Evolutionary conservation across 2,329 filamentous ascomycete species (phyloP).

Genomic region (Penicillium sp.): DNA sequence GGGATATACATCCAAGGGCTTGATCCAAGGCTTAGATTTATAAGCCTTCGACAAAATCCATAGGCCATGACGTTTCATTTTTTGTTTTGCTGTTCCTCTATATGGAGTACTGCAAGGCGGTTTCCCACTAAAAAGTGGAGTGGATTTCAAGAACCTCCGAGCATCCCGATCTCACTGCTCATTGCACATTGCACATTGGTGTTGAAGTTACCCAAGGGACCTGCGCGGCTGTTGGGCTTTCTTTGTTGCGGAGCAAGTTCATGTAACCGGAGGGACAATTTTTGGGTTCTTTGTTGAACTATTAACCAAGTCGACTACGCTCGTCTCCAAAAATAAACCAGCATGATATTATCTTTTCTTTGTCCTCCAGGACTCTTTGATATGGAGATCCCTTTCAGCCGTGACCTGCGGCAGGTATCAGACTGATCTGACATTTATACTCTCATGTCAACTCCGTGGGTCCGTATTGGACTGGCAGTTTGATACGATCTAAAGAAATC

Average conservation of each 20-base stretch:
- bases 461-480: slow-evolving; percentile 22
- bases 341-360: neutral
- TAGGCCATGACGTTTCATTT: neutral
- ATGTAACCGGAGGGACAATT: neutral
- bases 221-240: neutral
- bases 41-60: neutral
- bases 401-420: neutral
- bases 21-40: neutral
- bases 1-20: neutral
- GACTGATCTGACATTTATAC: neutral
- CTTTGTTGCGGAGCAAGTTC: neutral
- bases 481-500: neutral
- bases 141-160: neutral
- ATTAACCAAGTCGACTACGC: neutral
- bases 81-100: neutral
- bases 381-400: neutral
- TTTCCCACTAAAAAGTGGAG: neutral
- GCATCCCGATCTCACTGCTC: neutral
- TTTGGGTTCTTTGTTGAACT: neutral
- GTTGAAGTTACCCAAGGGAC: neutral
- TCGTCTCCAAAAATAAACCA: neutral
- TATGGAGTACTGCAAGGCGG: neutral
- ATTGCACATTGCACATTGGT: neutral
- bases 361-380: neutral
- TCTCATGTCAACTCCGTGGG: neutral